Evolutionary conservation across 129 eudicot species (phyloP), one percentile per base, ranked within the genome.

Genomic region (Chrysanthemum lavandulifolium): DNA sequence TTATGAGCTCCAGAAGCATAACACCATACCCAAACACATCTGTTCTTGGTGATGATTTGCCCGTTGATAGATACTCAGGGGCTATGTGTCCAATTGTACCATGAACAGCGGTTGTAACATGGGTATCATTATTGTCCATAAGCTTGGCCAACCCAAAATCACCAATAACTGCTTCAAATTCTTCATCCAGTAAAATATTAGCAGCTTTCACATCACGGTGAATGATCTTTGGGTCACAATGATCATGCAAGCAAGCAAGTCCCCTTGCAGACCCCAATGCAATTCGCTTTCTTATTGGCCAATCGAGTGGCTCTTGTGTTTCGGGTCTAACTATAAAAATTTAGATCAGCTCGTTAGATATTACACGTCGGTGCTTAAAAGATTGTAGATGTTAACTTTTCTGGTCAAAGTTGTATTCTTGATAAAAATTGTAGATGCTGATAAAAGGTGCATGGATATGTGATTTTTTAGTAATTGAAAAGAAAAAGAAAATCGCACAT

Each of bases 21-120:
- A 91, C 86, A 31, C 96, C 96, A 51, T 86, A 91, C 11, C 97
- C 97, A n/a, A 86, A 91, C 69, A 86, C 90, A 73, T 91, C 96
- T 6, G 88, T 85, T 77, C 84, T 88, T 82, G 88, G 96, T 2
- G 96, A 86, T 0, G 87, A 79, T 78, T 80, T 88, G 7, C 97
- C 97, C 0, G 96, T 91, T 65, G 96, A 88, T 12, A 88, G 83
- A 70, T 91, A 88, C 84, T 88, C 96, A 0, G 96, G 97, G 8
- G 95, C 95, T 47, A 91, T 88, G 74, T 88, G 96, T 13, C 96
- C 92, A 56, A 86, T 81, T 5, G 96, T 88, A 29, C 97, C 97
- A 18, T 86, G 80, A 21, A 92, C 94, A 58, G 86, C 97, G 6
- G 97, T 91, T 13, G 92, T 88, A 53, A 91, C 97, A 79, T 90